Evolutionary conservation across 805 yeast genomes (phyloP).

Genomic region (Candida gorgasii): DNA sequence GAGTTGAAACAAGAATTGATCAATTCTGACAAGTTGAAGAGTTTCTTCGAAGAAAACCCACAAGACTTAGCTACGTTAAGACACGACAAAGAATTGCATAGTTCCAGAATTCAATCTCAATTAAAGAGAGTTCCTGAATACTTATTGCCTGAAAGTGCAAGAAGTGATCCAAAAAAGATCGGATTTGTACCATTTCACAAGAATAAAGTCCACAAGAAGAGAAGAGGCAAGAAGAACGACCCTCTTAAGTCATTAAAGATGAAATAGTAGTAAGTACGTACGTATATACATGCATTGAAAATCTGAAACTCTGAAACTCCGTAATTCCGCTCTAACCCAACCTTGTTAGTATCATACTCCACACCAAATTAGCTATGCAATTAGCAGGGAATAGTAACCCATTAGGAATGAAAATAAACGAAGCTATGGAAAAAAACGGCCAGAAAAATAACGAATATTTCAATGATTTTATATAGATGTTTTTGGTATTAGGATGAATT

Average conservation of each 20-base stretch:
- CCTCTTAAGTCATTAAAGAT: slow-evolving; percentile 57
- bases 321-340: slow-evolving; percentile 13
- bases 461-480: slow-evolving; percentile 48
- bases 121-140: slow-evolving; percentile 92
- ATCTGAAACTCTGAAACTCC: neutral
- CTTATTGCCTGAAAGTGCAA: slow-evolving; percentile 76
- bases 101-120: slow-evolving; percentile 79
- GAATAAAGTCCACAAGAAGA: slow-evolving; percentile 46
- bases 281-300: neutral
- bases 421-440: slow-evolving; percentile 56
- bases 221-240: slow-evolving; percentile 47
- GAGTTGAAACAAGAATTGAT: slow-evolving; percentile 86
- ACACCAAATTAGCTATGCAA: slow-evolving; percentile 55
- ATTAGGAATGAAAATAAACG: slow-evolving; percentile 50
- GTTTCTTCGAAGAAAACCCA: slow-evolving; percentile 97
- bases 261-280: too few species aligned
- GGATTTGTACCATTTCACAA: slow-evolving; percentile 77
- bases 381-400: slow-evolving; percentile 58
- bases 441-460: slow-evolving; percentile 56
- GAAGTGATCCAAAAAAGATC: slow-evolving; percentile 52
- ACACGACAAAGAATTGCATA: slow-evolving; percentile 88
- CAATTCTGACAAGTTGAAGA: slow-evolving; percentile 83
- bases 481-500: slow-evolving; percentile 30
- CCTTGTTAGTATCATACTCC: slow-evolving; percentile 54
- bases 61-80: slow-evolving; percentile 86